A percentile compares a stretch with the other conserved stretches of the same genome.
These are phyloP conservation scores for Sanchytrium tribonematis DNA, from an alignment of 371 early-diverging fungal species.

Conservation along the genomic window DNA sequence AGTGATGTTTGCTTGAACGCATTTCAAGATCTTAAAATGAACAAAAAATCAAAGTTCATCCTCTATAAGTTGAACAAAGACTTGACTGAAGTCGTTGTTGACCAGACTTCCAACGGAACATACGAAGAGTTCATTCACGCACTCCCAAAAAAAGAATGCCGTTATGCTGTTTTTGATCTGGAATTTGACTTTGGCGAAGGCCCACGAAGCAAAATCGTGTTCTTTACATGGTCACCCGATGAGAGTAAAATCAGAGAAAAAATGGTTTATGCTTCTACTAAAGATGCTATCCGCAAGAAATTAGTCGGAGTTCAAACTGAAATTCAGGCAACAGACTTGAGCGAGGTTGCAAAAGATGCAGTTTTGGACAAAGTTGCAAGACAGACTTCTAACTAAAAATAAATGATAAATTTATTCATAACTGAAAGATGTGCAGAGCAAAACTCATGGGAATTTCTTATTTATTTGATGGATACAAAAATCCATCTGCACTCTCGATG, in stretches of 20 bases:
- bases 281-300: slow-evolving; percentile 40
- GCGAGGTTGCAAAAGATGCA: slow-evolving; percentile 29
- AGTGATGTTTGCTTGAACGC: slow-evolving; percentile 25
- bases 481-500: slow-evolving; percentile 20
- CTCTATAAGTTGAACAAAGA: slow-evolving; percentile 43
- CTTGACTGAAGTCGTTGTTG: slow-evolving; percentile 29
- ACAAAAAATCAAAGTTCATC: slow-evolving; percentile 37
- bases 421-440: too few species aligned
- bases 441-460: background rate
- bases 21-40: slow-evolving; percentile 39
- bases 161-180: slow-evolving; percentile 60
- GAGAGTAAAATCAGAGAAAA: slow-evolving; percentile 38
- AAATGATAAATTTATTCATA: background rate
- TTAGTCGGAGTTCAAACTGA: slow-evolving; percentile 44
- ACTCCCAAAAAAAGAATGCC: slow-evolving; percentile 37
- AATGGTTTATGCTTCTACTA: slow-evolving; percentile 76
- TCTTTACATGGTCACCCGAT: slow-evolving; percentile 47
- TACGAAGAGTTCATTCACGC: slow-evolving; percentile 33
- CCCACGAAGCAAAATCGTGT: slow-evolving; percentile 38
- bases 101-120: slow-evolving; percentile 21
- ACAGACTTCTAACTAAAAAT: slow-evolving; percentile 4
- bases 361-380: slow-evolving; percentile 43
- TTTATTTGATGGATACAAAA: slow-evolving; percentile 60
- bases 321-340: slow-evolving; percentile 51
- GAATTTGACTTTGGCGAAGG: slow-evolving; percentile 36